Conservation (phyloP, 1,139 yeast species). For the Yamadazyma atlantica region DNA sequence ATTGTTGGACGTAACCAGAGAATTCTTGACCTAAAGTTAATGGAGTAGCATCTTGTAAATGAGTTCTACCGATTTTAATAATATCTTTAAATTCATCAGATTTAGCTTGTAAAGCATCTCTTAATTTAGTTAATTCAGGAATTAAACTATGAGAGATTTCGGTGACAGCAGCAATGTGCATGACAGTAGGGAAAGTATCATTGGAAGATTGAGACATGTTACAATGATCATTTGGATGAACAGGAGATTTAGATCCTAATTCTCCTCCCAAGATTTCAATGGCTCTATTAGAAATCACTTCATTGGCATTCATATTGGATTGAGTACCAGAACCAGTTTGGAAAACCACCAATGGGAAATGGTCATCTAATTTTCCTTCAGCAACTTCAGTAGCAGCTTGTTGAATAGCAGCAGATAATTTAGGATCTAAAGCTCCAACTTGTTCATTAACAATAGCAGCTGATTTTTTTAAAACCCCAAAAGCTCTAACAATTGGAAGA, state of each 20-base stretch:
- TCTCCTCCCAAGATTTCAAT: conserved; percentile 92
- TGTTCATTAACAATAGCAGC: conserved; percentile 89
- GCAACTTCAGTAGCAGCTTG: conserved; percentile 94
- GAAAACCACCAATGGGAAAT: conserved; percentile 96
- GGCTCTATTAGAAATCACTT: conserved; percentile 96
- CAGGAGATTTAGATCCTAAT: conserved; percentile 88
- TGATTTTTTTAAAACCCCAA: conserved; percentile 91
- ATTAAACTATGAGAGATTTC: conserved; percentile 75
- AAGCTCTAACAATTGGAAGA: conserved; percentile 83
- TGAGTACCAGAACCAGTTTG: conserved; percentile 99
- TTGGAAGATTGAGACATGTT: conserved; percentile 98
- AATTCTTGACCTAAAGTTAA: conserved; percentile 97
- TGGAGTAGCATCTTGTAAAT: conserved; percentile 98
- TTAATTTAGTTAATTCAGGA: conserved; percentile 76
- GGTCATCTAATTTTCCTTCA: conserved; percentile 87
- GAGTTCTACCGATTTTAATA: conserved; percentile 98
- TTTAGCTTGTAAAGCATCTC: conserved; percentile 74
- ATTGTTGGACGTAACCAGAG: conserved; percentile 92
- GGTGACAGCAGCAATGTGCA: conserved; percentile 98
- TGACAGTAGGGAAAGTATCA: conserved; percentile 98
- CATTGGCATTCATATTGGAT: conserved; percentile 98
- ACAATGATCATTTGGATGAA: conserved; percentile 98
- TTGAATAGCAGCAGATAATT: conserved; percentile 80
- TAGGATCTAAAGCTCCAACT: conserved; percentile 79
- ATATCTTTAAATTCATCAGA: conserved; percentile 80